A percentile compares a stretch with the other conserved stretches of the same genome.
Evolutionary conservation across 148 eudicot genomes (phyloP).

Genomic region (Cornus florida): DNA sequence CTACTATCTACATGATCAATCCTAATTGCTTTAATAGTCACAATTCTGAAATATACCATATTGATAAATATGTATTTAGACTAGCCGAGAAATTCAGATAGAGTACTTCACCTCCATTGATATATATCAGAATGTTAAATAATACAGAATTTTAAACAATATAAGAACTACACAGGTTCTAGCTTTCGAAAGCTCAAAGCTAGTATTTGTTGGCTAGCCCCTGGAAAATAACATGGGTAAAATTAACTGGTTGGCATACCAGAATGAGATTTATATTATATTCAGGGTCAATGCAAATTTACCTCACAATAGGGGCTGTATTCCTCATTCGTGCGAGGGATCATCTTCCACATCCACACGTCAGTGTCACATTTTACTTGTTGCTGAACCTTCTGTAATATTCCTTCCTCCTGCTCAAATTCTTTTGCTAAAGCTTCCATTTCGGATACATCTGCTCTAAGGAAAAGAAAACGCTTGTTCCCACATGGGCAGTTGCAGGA

Average conservation of each 20-base stretch:
- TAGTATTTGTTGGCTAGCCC: background rate
- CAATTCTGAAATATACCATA: background rate
- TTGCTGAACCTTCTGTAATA: conserved; percentile 37
- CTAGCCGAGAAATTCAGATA: background rate
- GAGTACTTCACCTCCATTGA: background rate
- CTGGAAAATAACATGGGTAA: background rate
- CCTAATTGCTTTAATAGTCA: background rate
- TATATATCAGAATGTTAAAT: background rate
- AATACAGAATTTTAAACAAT: background rate
- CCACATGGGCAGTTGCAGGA: conserved; percentile 46
- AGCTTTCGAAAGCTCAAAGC: background rate
- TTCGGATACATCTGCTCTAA: conserved; percentile 46
- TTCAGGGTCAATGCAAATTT: background rate
- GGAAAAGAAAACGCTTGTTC: conserved; percentile 32
- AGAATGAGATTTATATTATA: background rate
- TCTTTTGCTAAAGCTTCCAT: conserved; percentile 61
- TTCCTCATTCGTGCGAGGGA: conserved; percentile 21
- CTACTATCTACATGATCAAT: conserved; percentile 9
- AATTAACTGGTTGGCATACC: background rate
- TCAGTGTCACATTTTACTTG: conserved; percentile 19
- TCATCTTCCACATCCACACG: conserved; percentile 20
- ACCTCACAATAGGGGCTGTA: conserved; percentile 49
- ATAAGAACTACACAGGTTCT: background rate
- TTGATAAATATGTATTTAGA: too few species aligned
- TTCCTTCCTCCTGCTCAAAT: conserved; percentile 52